Evolutionary conservation across 495 filamentous ascomycete species (phyloP), one percentile per base, ranked within the genome.

Genomic region (Penicillium manginii): DNA sequence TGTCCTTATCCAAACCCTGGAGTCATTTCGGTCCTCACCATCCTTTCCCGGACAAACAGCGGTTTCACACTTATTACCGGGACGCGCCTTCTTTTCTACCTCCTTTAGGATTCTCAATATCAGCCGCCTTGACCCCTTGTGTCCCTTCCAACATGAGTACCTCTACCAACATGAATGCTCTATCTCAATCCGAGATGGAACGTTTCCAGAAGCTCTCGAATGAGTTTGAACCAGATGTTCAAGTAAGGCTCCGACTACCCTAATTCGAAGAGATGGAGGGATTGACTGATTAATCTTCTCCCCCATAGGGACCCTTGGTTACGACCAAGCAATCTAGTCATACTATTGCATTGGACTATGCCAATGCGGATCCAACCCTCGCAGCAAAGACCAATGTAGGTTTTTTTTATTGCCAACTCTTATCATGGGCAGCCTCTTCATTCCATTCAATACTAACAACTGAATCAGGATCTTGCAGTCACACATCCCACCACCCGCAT

Each of bases 401-500:
- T 77, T 31, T 54, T 32, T 12, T 15, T 11, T 22, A 19, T 22
- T 21, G 18, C n/a, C 42, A 31, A 22, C 49, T 42, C 26, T 29
- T 29, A 8, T 8, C 26, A 29, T 29, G 26, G 26, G 26, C 9
- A 29, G 35, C 35, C 21, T 52, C 49, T 31, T 17, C 17, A 48
- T 7, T 5, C n/a, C 21, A 10, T 3, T 22, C 2, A 22, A 47
- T 46, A 39, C 49, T 59, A 12, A 64, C 32, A 12, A 29, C 17
- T 17, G 15, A 4, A 47, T 43, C 65, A 97, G 93, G 83, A 86
- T 29, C 81, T 98, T 49, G 88, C 90, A 1, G 78, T 88, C 54
- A 93, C 89, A 60, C 96, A 96, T 69, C 90, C 91, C 15, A 86
- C 92, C 64, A 94, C 91, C 65, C 90, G 94, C 42, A 88, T 88